Evolutionary conservation across 306 rosid genomes (phyloP), one percentile per base, ranked within the genome.

Genomic region (Boehmeria nivea): DNA sequence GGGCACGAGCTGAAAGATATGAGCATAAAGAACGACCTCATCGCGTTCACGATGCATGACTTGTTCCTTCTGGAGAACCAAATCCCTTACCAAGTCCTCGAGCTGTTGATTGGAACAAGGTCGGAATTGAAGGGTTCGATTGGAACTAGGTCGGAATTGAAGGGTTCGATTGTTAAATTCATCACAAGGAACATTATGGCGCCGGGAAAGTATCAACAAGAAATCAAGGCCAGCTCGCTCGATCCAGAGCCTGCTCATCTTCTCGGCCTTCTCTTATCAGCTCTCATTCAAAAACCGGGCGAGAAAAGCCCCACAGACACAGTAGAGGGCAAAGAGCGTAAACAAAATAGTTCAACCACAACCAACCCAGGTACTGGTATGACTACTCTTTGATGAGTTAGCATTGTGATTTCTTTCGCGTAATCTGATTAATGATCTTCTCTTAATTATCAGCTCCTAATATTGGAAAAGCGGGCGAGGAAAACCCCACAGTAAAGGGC

Each of bases 31-130:
- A 23, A 48, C 2, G 31, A 12, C 16, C 54, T 12, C 1, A 3
- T 12, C 9, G 28, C 54, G 7, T 22, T 48, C n/a, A 48, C 25
- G 6, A 10, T 8, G 6, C 54, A 48, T 3, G 54, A 48, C 3
- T 21, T 48, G 16, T 22, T 48, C 28, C 16, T 48, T 26, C 33
- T 48, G 12, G 33, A 48, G 54, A 48, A 48, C 31, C 54, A 48
- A 24, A 48, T 48, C 26, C 54, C 54, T 6, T 49, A 10, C 15
- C 28, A 5, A 49, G 33, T 49, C 6, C 18, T 49, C 2, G 1
- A 10, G 34, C 28, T 49, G 28, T 23, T 23, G 34, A 49, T 47
- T 11, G 27, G 8, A 40, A 2, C 44, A 2, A 28, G 34, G 8
- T 28, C 34, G 5, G 13, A 11, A 3, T 3, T 6, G 44, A 13